Conservation (phyloP, 345 rosid genomes). For the Noccaea bulbosa region DNA sequence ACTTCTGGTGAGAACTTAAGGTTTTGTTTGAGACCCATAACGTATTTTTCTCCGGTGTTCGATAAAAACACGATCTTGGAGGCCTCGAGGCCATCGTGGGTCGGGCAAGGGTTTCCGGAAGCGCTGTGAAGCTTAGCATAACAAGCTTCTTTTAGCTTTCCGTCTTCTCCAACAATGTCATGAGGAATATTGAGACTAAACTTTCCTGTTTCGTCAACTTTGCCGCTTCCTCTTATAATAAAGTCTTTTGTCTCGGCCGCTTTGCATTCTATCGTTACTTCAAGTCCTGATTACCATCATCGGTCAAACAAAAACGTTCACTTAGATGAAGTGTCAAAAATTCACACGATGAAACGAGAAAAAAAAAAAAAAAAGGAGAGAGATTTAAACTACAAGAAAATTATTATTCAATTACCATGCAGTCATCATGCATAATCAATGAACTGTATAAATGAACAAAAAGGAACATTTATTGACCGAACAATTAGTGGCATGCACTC, state of each 20-base stretch:
- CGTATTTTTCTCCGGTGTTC: constrained; percentile 45
- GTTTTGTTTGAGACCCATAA: constrained; percentile 57
- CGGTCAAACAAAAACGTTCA: background rate
- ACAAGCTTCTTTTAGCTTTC: constrained; percentile 64
- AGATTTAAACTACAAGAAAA: background rate
- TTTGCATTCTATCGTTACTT: constrained; percentile 76
- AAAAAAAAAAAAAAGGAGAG: too few relatives aligned
- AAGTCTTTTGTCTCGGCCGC: constrained; percentile 48
- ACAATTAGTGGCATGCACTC: background rate
- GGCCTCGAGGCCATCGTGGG: constrained; percentile 54
- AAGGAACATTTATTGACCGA: constrained; percentile 1
- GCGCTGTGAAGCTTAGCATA: constrained; percentile 82
- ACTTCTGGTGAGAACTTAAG: constrained; percentile 62
- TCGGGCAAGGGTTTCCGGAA: constrained; percentile 62
- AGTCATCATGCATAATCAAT: background rate
- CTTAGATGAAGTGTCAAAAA: background rate
- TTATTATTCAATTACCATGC: background rate
- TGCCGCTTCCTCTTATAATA: constrained; percentile 54
- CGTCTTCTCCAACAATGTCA: constrained; percentile 54
- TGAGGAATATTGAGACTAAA: constrained; percentile 59
- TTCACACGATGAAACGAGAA: background rate
- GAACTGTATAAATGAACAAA: background rate
- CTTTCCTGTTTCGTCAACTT: constrained; percentile 64
- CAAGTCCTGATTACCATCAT: constrained; percentile 54
- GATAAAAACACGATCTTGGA: constrained; percentile 59